Base-by-base conservation (phyloP, 2,329 filamentous ascomycete genomes). In the Xylariomycetidae sp. region DNA sequence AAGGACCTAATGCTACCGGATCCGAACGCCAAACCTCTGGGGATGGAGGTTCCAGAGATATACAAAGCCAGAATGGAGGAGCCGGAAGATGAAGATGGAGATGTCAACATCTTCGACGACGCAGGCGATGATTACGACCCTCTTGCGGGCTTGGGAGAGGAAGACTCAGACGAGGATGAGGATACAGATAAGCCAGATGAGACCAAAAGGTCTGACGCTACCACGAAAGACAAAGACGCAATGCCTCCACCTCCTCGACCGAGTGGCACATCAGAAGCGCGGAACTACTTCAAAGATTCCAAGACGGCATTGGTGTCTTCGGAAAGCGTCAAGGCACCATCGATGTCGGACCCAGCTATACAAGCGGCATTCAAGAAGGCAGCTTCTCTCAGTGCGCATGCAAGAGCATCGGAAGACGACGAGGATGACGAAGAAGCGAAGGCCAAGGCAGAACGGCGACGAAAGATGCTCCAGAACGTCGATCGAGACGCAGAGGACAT, bases 401-500 rank as follows among this genome's bases (percentile, higher is more conserved):
- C n/a, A n/a, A n/a, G n/a, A n/a, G 36, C 63, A 48, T 52, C 56
- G 48, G 47, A 58, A 44, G 50, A 60, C 4, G 61, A 62, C 9
- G 58, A 59, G 5, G 60, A 63, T 22, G 58, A 58, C n/a, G 50
- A 62, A 39, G 65, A 64, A 32, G 65, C 66, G 5, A 65, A 60
- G 47, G 76, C 76, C 2, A 75, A 79, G 40, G 74, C 82, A 42
- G 79, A 79, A 31, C 79, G 82, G 6, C 76, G 81, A 32, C 82
- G 78, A 57, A 82, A 76, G 44, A 83, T 95, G 66, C 67, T 95
- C 5, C 68, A 80, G 48, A 72, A 72, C 39, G 76, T 79, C 35
- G 82, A 85, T 46, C 76, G 89, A 29, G 90, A 96, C 55, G 78
- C 88, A 29, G 80, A 90, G 37, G 90, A 98, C 60, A 74, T 98